Conservation (phyloP, 805 yeast species). For the Pichia nanzhaoensis region DNA sequence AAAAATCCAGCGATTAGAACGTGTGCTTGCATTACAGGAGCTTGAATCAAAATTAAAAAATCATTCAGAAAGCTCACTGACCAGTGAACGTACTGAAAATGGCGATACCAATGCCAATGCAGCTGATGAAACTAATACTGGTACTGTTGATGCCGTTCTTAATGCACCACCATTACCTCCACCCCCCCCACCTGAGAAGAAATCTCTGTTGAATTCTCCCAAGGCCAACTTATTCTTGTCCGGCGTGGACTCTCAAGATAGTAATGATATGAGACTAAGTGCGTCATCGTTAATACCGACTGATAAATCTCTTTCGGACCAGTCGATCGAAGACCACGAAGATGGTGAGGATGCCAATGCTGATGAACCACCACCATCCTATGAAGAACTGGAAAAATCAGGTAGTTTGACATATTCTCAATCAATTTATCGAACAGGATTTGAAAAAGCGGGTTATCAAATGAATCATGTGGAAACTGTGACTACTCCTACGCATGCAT, state of each 20-base stretch:
- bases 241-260: slow-evolving; percentile 1
- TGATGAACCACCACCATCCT: slow-evolving; percentile 28
- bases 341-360: slow-evolving; percentile 6
- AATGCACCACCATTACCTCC: slow-evolving; percentile 27
- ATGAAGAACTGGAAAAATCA: slow-evolving; percentile 29
- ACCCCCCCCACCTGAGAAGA: slow-evolving; percentile 24
- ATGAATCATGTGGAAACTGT: slow-evolving; percentile 21
- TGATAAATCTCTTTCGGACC: slow-evolving; percentile 19
- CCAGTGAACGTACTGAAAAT: not conserved
- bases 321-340: slow-evolving; percentile 10
- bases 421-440: slow-evolving; percentile 31
- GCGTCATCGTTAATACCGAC: slow-evolving; percentile 22
- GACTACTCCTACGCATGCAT: not conserved
- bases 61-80: slow-evolving; percentile 11
- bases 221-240: slow-evolving; percentile 19
- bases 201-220: slow-evolving; percentile 21
- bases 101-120: too few species aligned
- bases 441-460: slow-evolving; percentile 32
- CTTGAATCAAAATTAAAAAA: slow-evolving; percentile 11
- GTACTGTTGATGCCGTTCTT: not conserved
- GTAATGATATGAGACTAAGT: slow-evolving; percentile 14
- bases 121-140: not conserved
- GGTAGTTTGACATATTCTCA: slow-evolving; percentile 29
- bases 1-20: slow-evolving; percentile 27
- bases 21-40: slow-evolving; percentile 22